Base-by-base conservation (phyloP, 2,329 filamentous ascomycete genomes). In the Aphanoascus verrucosus region DNA sequence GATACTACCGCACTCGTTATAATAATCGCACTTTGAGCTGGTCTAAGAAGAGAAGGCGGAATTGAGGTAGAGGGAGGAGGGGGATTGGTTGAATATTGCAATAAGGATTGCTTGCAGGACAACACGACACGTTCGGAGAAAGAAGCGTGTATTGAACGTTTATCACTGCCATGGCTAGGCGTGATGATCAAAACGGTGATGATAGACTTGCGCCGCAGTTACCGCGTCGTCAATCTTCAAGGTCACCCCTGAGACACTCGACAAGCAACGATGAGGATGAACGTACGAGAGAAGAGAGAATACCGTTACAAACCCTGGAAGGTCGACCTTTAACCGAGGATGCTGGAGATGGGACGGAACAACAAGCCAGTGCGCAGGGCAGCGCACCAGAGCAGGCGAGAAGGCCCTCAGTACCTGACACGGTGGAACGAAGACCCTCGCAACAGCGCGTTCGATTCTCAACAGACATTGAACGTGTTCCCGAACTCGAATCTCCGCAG, bases 281-380 rank as follows among this genome's bases (percentile, higher is more conserved):
- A 15, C 74, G 77, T 53, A 67, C 75, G 47, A 72, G 75, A 55
- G 75, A 75, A 2, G 74, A 74, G 19, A 71, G 71, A 56, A 71
- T 69, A 52, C 64, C 77, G 17, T 67, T 77, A 23, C 66, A 69
- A 38, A 64, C 65, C 7, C 63, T 44, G 15, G 43, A 52, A 14
- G 42, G 19, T 15, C 40, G 28, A 20, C 23, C 32, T 19, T 32
- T 15, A 17, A 20, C n/a, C 8, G 56, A 55, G n/a, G 19, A 35
- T 19, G 53, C 14, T 6, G 40, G 41, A 34, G 42, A 44, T 28
- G 35, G 5, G 7, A 11, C 9, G 31, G 19, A 17, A 14, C 20
- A 46, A 28, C 12, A 35, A 15, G 19, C n/a, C 23, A 35, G 11
- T 19, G 2, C 12, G 5, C 49, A 48, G 32, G 23, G 12, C 28